These are phyloP conservation scores for Pholiota conissans DNA, from an alignment of 768 basidiomycete species.

Conservation along the genomic window DNA sequence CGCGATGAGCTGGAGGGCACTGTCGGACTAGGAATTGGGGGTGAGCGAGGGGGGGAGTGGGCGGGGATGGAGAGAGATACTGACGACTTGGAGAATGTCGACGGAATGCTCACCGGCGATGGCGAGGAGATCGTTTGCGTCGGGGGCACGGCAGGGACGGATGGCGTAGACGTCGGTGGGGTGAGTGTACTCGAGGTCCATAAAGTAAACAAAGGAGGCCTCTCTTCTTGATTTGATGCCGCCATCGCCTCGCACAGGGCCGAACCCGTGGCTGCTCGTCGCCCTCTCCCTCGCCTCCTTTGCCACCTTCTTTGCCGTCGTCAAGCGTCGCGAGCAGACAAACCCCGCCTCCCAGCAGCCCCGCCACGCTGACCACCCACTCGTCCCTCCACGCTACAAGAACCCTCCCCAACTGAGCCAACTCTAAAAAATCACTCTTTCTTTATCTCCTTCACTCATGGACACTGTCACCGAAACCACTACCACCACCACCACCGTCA, in stretches of 20 bases:
- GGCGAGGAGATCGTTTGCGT: slow-evolving; percentile 70
- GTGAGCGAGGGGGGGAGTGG: slow-evolving; percentile 4
- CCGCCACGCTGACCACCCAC: slow-evolving; percentile 63
- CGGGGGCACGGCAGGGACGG: slow-evolving; percentile 61
- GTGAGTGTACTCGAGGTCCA: slow-evolving; percentile 64
- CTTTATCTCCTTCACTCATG: not conserved
- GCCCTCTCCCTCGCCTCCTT: slow-evolving; percentile 58
- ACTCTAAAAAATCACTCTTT: not conserved
- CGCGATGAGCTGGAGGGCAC: slow-evolving; percentile 52
- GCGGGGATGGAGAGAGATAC: slow-evolving; percentile 21
- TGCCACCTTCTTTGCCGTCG: slow-evolving; percentile 53
- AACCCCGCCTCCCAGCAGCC: slow-evolving; percentile 63
- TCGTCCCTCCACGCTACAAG: slow-evolving; percentile 59
- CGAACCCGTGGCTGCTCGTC: slow-evolving; percentile 65
- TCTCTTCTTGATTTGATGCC: slow-evolving; percentile 17
- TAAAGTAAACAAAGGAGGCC: slow-evolving; percentile 21
- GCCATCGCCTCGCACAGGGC: slow-evolving; percentile 36
- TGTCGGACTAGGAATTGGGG: slow-evolving; percentile 34
- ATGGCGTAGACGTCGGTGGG: slow-evolving; percentile 61
- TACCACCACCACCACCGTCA: slow-evolving; percentile 8
- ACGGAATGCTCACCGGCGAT: slow-evolving; percentile 74
- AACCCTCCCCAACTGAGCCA: slow-evolving; percentile 9
- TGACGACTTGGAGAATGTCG: slow-evolving; percentile 64
- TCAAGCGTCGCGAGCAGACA: slow-evolving; percentile 55
- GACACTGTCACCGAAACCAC: too few relatives aligned